Evolutionary conservation across 768 basidiomycete genomes (phyloP).

Genomic region (Heimioporus sp.): DNA sequence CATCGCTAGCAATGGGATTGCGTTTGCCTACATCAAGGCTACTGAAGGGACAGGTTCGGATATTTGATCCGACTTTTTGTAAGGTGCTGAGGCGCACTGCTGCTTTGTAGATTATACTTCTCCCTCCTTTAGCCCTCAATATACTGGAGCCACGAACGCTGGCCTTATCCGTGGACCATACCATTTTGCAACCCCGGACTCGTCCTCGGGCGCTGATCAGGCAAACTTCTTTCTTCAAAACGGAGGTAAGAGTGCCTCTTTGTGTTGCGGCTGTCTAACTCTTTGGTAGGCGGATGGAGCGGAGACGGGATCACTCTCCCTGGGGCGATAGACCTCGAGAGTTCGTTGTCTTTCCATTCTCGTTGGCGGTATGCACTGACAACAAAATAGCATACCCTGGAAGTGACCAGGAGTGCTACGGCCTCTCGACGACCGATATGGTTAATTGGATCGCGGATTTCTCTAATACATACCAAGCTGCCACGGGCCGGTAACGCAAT

Average conservation of each 20-base stretch:
- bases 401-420: constrained; percentile 53
- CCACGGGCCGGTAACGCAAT: constrained; percentile 42
- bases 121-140: constrained; percentile 45
- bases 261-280: not conserved
- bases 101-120: constrained; percentile 18
- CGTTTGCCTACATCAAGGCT: constrained; percentile 65
- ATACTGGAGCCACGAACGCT: constrained; percentile 52
- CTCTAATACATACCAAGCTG: constrained; percentile 53
- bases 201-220: constrained; percentile 54
- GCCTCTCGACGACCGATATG: constrained; percentile 50
- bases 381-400: constrained; percentile 44
- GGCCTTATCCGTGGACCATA: constrained; percentile 59
- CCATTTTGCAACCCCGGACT: constrained; percentile 58
- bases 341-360: constrained; percentile 30
- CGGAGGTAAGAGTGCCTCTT: constrained; percentile 38
- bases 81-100: not conserved
- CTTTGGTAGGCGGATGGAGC: constrained; percentile 47
- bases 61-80: not conserved
- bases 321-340: constrained; percentile 62
- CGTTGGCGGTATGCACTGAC: not conserved
- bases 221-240: constrained; percentile 57
- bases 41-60: constrained; percentile 57
- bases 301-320: constrained; percentile 59
- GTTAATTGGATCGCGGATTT: constrained; percentile 64
- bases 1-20: constrained; percentile 49